These are phyloP conservation scores for Quercus mongolica DNA, from an alignment of 306 rosid genomes.

Conservation along the genomic window DNA sequence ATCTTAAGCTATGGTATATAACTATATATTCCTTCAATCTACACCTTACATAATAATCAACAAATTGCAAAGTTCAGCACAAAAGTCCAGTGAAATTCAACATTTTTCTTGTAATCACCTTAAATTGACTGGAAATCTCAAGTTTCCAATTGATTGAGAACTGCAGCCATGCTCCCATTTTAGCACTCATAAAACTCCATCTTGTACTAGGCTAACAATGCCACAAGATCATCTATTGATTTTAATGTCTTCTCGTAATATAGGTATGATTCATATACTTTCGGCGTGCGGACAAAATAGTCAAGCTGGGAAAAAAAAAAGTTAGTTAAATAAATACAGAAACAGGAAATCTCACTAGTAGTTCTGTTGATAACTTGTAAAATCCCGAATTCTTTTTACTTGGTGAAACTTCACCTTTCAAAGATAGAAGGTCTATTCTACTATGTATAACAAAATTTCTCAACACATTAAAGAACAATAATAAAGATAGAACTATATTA, in stretches of 20 bases:
- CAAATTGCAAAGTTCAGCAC: background rate
- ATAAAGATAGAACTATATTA: too few relatives aligned
- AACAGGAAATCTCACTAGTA: too few relatives aligned
- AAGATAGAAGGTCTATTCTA: too few relatives aligned
- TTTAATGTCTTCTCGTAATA: conserved; percentile 91
- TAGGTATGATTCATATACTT: conserved; percentile 84
- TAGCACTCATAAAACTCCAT: conserved; percentile 10
- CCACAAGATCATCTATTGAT: conserved; percentile 79
- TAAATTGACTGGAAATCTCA: background rate
- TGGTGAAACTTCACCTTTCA: too few relatives aligned
- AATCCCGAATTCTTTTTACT: too few relatives aligned
- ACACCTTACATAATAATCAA: background rate
- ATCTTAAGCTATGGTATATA: background rate
- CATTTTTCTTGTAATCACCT: background rate
- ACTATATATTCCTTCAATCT: background rate
- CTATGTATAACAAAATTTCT: too few relatives aligned
- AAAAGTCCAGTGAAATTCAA: background rate
- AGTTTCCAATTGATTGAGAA: background rate
- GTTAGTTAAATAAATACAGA: background rate
- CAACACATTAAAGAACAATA: too few relatives aligned
- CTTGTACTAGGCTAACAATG: conserved; percentile 47
- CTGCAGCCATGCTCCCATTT: background rate
- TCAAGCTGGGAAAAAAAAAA: conserved; percentile 32
- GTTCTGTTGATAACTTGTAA: too few relatives aligned
- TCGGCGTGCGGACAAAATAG: conserved; percentile 71